These are phyloP conservation scores for Colletotrichum musae DNA, from an alignment of 2,329 filamentous ascomycete genomes.

Conservation along the genomic window DNA sequence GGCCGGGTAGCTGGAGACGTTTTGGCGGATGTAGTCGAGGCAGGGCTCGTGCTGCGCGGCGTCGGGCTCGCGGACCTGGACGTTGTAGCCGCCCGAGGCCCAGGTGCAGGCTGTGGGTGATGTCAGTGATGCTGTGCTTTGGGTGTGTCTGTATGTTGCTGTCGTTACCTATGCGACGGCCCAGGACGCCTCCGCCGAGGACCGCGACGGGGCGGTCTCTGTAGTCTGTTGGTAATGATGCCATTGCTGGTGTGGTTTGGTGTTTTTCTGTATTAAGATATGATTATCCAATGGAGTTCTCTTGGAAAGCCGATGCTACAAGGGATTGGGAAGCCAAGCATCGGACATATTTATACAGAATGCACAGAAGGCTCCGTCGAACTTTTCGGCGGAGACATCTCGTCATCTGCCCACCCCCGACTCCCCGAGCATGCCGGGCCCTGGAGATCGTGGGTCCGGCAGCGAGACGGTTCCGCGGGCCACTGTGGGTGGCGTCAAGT, in stretches of 20 bases:
- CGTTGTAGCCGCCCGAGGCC: constrained; percentile 58
- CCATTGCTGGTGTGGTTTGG: constrained; percentile 38
- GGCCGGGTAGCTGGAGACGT: constrained; percentile 49
- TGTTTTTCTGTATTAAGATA: neutral
- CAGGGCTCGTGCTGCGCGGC: constrained; percentile 53
- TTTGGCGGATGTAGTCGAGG: constrained; percentile 55
- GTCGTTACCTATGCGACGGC: constrained; percentile 52
- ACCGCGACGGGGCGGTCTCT: constrained; percentile 52
- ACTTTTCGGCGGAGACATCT: constrained; percentile 17
- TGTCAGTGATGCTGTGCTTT: neutral
- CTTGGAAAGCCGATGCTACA: neutral
- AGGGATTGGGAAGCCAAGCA: neutral
- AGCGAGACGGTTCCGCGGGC: constrained; percentile 3
- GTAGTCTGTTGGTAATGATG: constrained; percentile 43
- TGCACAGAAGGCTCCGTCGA: neutral
- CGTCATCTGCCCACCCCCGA: neutral
- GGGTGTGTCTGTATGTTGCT: neutral
- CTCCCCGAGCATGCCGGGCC: constrained; percentile 8
- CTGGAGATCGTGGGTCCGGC: constrained; percentile 22
- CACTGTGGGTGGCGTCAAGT: constrained; percentile 13
- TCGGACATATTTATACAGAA: neutral
- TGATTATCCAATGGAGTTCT: neutral
- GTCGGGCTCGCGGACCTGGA: constrained; percentile 59
- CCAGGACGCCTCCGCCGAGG: constrained; percentile 59
- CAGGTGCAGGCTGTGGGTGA: constrained; percentile 50